Evolutionary conservation across 2,329 filamentous ascomycete genomes (phyloP).

Genomic region (Taxawa tesnikishii): DNA sequence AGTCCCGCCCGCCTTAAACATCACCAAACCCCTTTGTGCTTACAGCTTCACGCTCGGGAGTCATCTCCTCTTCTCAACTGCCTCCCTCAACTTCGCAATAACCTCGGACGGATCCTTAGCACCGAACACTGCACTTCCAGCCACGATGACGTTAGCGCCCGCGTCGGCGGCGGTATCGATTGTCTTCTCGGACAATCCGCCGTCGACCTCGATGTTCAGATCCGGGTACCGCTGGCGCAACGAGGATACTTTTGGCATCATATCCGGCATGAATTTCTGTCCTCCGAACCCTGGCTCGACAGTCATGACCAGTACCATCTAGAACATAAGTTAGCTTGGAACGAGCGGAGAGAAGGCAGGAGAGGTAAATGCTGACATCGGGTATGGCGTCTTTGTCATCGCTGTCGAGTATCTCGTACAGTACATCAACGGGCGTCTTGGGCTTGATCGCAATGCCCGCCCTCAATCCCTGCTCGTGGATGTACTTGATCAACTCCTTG

Average conservation of each 20-base stretch:
- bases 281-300: slow-evolving; percentile 95
- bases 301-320: slow-evolving; percentile 99
- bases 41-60: neutral
- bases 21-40: too few relatives aligned
- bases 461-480: slow-evolving; percentile 76
- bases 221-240: slow-evolving; percentile 77
- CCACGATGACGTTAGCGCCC: slow-evolving; percentile 95
- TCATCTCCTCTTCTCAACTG: slow-evolving; percentile 53
- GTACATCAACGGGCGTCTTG: slow-evolving; percentile 75
- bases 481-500: slow-evolving; percentile 75
- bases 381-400: slow-evolving; percentile 62
- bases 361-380: slow-evolving; percentile 59
- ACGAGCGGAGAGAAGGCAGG: neutral
- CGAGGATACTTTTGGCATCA: slow-evolving; percentile 84
- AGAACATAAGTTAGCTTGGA: slow-evolving; percentile 1
- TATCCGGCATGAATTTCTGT: slow-evolving; percentile 95
- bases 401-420: slow-evolving; percentile 79
- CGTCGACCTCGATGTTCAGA: slow-evolving; percentile 94
- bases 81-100: slow-evolving; percentile 65
- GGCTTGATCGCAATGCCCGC: slow-evolving; percentile 96
- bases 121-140: slow-evolving; percentile 90
- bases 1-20: too few relatives aligned
- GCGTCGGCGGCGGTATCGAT: slow-evolving; percentile 92
- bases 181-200: slow-evolving; percentile 74
- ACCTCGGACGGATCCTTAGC: slow-evolving; percentile 80